Evolutionary conservation across 1,284 basidiomycete genomes (phyloP).

Genomic region (Ustilago loliicola): DNA sequence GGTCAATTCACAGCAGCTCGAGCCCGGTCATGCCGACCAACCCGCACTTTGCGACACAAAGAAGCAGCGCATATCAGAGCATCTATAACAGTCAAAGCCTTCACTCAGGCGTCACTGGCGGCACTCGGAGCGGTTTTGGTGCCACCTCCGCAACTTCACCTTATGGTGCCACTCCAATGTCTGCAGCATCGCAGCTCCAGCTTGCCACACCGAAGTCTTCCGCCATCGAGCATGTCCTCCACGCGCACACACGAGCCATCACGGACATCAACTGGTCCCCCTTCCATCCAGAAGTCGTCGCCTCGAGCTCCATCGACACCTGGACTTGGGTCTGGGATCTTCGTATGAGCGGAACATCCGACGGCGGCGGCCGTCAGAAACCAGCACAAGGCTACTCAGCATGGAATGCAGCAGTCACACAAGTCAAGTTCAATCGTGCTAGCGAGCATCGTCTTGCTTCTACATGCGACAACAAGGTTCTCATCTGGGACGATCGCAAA

Average conservation of each 20-base stretch:
- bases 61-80: conserved; percentile 47
- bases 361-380: conserved; percentile 33
- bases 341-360: conserved; percentile 50
- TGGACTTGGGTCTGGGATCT: conserved; percentile 70
- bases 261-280: conserved; percentile 70
- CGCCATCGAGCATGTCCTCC: conserved; percentile 64
- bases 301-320: conserved; percentile 67
- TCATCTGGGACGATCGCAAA: conserved; percentile 69
- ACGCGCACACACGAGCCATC: conserved; percentile 67
- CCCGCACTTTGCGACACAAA: conserved; percentile 34
- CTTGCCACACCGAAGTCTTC: conserved; percentile 39
- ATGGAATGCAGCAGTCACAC: conserved; percentile 69
- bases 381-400: conserved; percentile 67
- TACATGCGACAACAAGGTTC: conserved; percentile 66
- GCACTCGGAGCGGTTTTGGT: conserved; percentile 40
- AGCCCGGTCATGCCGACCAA: conserved; percentile 43
- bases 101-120: conserved; percentile 40
- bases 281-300: conserved; percentile 67
- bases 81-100: conserved; percentile 43
- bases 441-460: conserved; percentile 57
- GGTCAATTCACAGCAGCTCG: conserved; percentile 36
- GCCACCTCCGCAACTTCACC: conserved; percentile 27
- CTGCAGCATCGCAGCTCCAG: conserved; percentile 25
- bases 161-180: conserved; percentile 30
- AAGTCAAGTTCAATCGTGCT: conserved; percentile 66